Percentiles rank a stretch among this genome's conserved stretches.
Evolutionary conservation across 192 early-diverging fungal genomes (phyloP).

Genomic region (Backusella tarrabulga): DNA sequence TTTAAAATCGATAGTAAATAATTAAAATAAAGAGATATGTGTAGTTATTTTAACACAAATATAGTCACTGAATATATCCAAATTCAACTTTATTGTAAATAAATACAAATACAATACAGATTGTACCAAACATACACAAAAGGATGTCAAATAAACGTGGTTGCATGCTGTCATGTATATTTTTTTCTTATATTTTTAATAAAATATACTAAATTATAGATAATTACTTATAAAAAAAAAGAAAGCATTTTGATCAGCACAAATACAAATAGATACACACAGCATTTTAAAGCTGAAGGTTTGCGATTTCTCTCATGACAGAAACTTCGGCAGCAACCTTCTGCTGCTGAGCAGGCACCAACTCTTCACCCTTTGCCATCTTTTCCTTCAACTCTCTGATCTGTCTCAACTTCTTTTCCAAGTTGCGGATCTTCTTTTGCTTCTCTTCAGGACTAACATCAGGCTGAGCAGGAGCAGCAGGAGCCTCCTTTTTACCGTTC

Average conservation of each 20-base stretch:
- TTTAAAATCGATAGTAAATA: no score
- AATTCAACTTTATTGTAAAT: neutral
- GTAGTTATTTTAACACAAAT: neutral
- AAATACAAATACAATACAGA: neutral
- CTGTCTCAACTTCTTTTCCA: slow-evolving; percentile 92
- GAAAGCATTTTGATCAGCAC: neutral
- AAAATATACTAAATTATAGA: neutral
- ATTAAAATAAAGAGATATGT: no score
- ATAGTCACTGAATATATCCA: neutral
- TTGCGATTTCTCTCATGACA: slow-evolving; percentile 55
- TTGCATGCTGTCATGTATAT: neutral
- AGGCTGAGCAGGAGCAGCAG: neutral
- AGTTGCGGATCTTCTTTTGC: slow-evolving; percentile 82
- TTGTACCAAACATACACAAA: neutral
- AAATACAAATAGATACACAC: slow-evolving; percentile 2
- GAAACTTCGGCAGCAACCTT: slow-evolving; percentile 64
- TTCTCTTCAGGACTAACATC: slow-evolving; percentile 52
- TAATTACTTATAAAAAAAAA: neutral
- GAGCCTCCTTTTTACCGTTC: slow-evolving; percentile 37
- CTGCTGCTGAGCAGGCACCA: slow-evolving; percentile 82
- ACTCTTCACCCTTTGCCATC: slow-evolving; percentile 68
- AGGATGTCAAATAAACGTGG: neutral
- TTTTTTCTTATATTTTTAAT: neutral
- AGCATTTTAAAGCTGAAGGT: slow-evolving; percentile 3
- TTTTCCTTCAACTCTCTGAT: slow-evolving; percentile 84